Evolutionary conservation across 2,329 filamentous ascomycete genomes (phyloP), one percentile per base, ranked within the genome.

Genomic region (Ceratocystis cacaofunesta): DNA sequence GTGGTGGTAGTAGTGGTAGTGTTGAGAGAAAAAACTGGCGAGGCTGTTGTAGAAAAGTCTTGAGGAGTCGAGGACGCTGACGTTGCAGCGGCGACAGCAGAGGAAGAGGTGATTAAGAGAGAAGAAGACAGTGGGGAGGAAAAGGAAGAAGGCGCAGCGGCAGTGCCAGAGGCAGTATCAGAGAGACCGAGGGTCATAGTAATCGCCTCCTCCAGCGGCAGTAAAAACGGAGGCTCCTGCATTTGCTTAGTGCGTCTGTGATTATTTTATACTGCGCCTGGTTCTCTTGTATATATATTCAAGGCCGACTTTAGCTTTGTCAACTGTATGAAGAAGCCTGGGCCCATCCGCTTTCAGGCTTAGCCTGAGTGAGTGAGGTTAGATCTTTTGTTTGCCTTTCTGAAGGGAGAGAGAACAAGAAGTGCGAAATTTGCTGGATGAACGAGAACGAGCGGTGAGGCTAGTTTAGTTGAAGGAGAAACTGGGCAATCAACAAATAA

Each of bases 21-120:
- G 46, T 70, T 69, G 19, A 70, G 63, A 25, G 55, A 58, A 58
- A n/a, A 58, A n/a, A 57, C n/a, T 25, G 32, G 28, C 52, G 46
- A 19, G 10, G 36, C 22, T 32, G 62, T 64, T 10, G 36, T 1
- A 12, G 36, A 15, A 41, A 41, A 41, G 10, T 41, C 12, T 41
- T 41, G 36, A 41, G 43, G 55, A 8, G 43, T 48, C 36, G 63
- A 8, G 46, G 30, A 46, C 19, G 64, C 44, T 2, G 52, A n/a
- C 17, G 36, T 36, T 44, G 55, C 15, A 36, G 25, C 36, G 61
- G 55, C 22, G 25, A 7, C 36, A 28, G 28, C n/a, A 30, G 61
- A 25, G 25, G 25, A 19, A 61, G 43, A 25, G 10, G 44, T 41
- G 12, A 60, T 43, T 19, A 55, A 60, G 58, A 43, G 15, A 19